Conservation (phyloP, 169 alveolate species). For the Cryptosporidium meleagridis region DNA sequence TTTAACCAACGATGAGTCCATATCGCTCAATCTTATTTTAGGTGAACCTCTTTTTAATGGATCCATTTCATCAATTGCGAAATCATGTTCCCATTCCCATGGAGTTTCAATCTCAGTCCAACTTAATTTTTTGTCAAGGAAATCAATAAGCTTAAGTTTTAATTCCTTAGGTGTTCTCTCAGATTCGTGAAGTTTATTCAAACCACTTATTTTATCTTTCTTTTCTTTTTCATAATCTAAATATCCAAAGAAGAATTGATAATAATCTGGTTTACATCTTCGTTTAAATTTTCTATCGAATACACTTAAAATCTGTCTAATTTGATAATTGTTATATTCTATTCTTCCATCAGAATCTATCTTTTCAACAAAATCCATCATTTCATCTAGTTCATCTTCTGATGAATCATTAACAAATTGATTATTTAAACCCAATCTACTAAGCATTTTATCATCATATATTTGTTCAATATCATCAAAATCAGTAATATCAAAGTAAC, state of each 20-base stretch:
- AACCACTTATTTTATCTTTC: background rate
- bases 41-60: background rate
- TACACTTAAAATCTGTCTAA: conserved; percentile 36
- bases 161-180: conserved; percentile 43
- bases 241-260: conserved; percentile 53
- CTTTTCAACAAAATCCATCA: conserved; percentile 43
- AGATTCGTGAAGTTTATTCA: background rate
- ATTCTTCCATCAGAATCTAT: conserved; percentile 54
- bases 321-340: conserved; percentile 49
- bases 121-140: conserved; percentile 47
- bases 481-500: conserved; percentile 49
- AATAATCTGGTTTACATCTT: conserved; percentile 44
- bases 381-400: conserved; percentile 46
- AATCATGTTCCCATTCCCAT: conserved; percentile 74
- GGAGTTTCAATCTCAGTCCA: conserved; percentile 63
- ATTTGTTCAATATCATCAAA: conserved; percentile 52
- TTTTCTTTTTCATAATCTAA: conserved; percentile 54
- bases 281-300: conserved; percentile 36
- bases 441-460: conserved; percentile 44
- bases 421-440: conserved; percentile 34
- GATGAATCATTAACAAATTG: conserved; percentile 63
- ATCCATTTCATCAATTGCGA: conserved; percentile 31
- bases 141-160: conserved; percentile 43
- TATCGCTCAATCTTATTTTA: conserved; percentile 31
- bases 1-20: conserved; percentile 33